A percentile compares a stretch with the other conserved stretches of the same genome.
Conservation (phyloP, 768 basidiomycete species). For the Rickenella mellea region DNA sequence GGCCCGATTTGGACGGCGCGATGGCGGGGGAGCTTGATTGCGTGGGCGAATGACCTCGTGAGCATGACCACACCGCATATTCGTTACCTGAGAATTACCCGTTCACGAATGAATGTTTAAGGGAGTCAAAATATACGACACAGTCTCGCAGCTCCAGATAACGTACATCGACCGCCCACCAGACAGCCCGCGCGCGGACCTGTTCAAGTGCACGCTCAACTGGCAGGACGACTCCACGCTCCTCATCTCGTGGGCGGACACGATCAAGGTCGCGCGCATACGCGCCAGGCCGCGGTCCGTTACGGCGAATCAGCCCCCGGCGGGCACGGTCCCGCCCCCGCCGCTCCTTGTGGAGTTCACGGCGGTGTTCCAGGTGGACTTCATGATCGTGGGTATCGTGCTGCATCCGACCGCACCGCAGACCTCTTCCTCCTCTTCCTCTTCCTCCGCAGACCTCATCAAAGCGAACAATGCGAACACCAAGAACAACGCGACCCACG, state of each 20-base stretch:
- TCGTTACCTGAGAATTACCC: neutral
- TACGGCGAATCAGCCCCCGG: constrained; percentile 27
- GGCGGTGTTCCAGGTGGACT: constrained; percentile 86
- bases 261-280: constrained; percentile 83
- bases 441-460: constrained; percentile 4
- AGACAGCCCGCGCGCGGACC: constrained; percentile 82
- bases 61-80: constrained; percentile 15
- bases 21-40: constrained; percentile 82
- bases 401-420: constrained; percentile 49
- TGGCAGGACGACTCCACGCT: constrained; percentile 93
- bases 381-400: constrained; percentile 87
- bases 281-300: constrained; percentile 46
- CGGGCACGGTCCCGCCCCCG: constrained; percentile 28
- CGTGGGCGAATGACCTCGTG: constrained; percentile 93
- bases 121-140: constrained; percentile 95
- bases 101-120: constrained; percentile 17
- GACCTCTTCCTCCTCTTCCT: constrained; percentile 7
- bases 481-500: constrained; percentile 12
- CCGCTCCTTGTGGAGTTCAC: constrained; percentile 80
- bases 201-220: constrained; percentile 85
- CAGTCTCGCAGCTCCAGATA: constrained; percentile 63
- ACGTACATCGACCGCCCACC: constrained; percentile 77
- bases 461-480: neutral
- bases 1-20: constrained; percentile 90
- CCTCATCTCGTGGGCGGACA: constrained; percentile 88